Evolutionary conservation across 495 filamentous ascomycete species (phyloP), one percentile per base, ranked within the genome.

Genomic region (Staphylotrichum tortipilum): DNA sequence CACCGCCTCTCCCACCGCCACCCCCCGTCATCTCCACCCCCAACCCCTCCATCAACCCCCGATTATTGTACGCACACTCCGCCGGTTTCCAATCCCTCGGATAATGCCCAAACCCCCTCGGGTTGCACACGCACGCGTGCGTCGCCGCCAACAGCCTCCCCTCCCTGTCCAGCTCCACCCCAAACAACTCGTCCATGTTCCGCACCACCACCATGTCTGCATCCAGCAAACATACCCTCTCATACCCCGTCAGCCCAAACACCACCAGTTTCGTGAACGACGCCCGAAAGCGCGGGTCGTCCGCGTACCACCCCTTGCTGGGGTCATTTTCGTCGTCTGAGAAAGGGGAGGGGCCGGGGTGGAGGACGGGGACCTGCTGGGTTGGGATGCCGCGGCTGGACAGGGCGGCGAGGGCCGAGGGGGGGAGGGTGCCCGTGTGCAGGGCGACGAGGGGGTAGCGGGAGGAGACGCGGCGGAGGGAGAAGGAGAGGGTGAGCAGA

Each of bases 181-280:
- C 80, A 85, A 91, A 90, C 44, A 94, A 66, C 65, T 89, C 87
- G 59, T 94, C 88, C 84, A 94, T 91, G 61, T 89, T 89, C 49
- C 71, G 67, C 44, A 79, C 67, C 4, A 86, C 77, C 18, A 91
- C 57, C 88, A 91, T 94, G 65, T 94, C 88, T 56, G 81, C 81
- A 65, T 94, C 88, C n/a, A 94, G 74, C 61, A 83, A 80, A 15
- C 89, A 79, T 18, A 94, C 75, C 12, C 86, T 74, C 4, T 83
- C 77, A 65, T 86, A 91, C 54, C 85, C 77, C 11, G 67, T 66
- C 7, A 91, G 71, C 11, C 77, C 78, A 60, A 91, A 94, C 1
- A 81, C 78, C 14, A 79, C 79, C n/a, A 94, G 74, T 67, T 94
- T 94, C 63, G 72, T 83, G 86, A 87, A 94, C 74, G 80, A 83